Conservation (phyloP, 371 early-diverging fungal genomes). For the Mortierella sp. region DNA sequence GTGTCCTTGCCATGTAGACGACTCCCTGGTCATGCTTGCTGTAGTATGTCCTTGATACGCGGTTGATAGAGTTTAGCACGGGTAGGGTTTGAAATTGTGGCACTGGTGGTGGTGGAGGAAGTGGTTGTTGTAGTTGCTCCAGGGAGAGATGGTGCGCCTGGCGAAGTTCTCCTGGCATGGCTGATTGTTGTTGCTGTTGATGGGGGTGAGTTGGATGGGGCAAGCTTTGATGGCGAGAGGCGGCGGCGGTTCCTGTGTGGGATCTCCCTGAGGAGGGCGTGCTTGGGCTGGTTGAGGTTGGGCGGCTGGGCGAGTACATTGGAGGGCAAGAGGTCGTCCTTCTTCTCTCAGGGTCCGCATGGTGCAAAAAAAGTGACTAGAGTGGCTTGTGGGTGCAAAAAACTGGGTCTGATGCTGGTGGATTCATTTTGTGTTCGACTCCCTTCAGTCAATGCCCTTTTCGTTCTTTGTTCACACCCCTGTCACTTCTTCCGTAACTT, state of each 20-base stretch:
- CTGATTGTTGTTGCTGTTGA: not conserved
- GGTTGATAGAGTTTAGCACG: conserved; percentile 45
- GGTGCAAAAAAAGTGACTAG: not conserved
- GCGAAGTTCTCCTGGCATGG: conserved; percentile 12
- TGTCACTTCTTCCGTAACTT: not conserved
- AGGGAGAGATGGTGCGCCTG: conserved; percentile 1
- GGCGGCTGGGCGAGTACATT: conserved; percentile 57
- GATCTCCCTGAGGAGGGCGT: conserved; percentile 37
- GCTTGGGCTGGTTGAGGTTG: conserved; percentile 51
- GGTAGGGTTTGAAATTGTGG: conserved; percentile 6
- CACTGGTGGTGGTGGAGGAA: conserved; percentile 15
- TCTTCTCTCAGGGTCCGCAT: not conserved
- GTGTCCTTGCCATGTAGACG: conserved; percentile 39
- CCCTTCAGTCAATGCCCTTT: not conserved
- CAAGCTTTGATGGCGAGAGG: conserved; percentile 10
- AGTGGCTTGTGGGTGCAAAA: not conserved
- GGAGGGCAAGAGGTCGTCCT: not conserved
- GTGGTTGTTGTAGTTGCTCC: conserved; percentile 6
- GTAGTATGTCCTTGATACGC: conserved; percentile 54
- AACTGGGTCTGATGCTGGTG: too few species aligned
- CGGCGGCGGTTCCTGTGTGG: conserved; percentile 21
- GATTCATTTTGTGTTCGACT: too few species aligned
- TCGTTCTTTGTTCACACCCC: not conserved
- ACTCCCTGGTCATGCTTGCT: conserved; percentile 45
- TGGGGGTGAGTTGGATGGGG: not conserved